These are phyloP conservation scores for Venturia nashicola DNA, from an alignment of 2,329 filamentous ascomycete species.

Conservation along the genomic window DNA sequence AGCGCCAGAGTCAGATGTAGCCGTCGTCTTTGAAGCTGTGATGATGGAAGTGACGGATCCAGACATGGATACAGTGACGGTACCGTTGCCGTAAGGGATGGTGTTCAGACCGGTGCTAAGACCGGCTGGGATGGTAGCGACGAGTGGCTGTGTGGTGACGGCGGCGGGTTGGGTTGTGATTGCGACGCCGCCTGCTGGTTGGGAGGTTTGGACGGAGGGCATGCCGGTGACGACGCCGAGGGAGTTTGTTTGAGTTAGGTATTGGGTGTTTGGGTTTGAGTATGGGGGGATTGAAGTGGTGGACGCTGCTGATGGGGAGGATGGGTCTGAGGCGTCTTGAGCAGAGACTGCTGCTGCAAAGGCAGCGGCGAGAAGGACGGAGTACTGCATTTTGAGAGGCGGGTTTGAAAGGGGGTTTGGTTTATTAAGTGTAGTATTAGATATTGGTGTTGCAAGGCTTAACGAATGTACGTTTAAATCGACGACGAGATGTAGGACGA, in stretches of 20 bases:
- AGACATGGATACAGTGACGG: conserved; percentile 19
- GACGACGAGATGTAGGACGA: not conserved
- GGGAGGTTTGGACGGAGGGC: conserved; percentile 18
- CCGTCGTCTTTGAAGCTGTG: conserved; percentile 11
- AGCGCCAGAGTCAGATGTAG: conserved; percentile 12
- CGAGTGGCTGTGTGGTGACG: conserved; percentile 24
- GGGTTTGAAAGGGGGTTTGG: not conserved
- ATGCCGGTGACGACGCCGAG: conserved; percentile 37
- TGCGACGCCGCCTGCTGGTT: conserved; percentile 23
- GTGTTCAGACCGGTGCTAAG: conserved; percentile 22
- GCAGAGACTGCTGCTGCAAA: conserved; percentile 31
- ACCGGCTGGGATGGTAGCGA: conserved; percentile 31
- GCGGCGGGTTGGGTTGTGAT: conserved; percentile 24
- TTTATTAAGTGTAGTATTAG: not conserved
- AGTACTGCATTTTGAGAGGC: conserved; percentile 32
- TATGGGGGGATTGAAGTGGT: conserved; percentile 8
- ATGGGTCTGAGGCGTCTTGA: conserved; percentile 15
- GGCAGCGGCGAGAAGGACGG: conserved; percentile 29
- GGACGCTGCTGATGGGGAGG: conserved; percentile 13
- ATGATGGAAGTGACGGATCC: conserved; percentile 20
- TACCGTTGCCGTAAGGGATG: conserved; percentile 14
- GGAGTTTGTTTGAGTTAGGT: conserved; percentile 36
- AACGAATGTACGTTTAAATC: not conserved
- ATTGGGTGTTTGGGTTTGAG: conserved; percentile 30
- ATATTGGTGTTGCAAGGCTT: not conserved